These are phyloP conservation scores for Rugonectria rugulosa DNA, from an alignment of 2,329 filamentous ascomycete genomes.

Conservation along the genomic window DNA sequence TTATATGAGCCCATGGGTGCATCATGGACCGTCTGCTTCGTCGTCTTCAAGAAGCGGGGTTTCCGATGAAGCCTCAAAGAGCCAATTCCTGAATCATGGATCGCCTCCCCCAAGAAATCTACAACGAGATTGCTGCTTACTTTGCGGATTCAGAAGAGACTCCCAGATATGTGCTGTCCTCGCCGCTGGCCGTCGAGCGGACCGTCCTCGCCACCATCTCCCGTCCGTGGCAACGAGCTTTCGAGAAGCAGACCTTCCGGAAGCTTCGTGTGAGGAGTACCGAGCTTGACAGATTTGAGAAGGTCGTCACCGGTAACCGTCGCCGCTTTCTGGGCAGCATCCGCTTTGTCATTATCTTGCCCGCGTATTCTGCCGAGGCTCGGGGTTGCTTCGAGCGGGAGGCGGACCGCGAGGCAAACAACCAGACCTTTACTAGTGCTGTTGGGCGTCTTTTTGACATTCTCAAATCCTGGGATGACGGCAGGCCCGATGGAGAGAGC, in stretches of 20 bases:
- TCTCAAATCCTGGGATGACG: conserved; percentile 28
- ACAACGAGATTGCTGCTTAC: conserved; percentile 28
- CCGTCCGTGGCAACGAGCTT: conserved; percentile 30
- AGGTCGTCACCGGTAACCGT: conserved; percentile 21
- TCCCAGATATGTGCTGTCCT: conserved; percentile 19
- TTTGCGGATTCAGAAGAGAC: conserved; percentile 23
- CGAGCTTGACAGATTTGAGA: conserved; percentile 26
- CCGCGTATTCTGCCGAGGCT: conserved; percentile 24
- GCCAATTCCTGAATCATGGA: conserved; percentile 20
- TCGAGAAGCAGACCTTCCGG: conserved; percentile 31
- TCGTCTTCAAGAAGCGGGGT: conserved; percentile 16
- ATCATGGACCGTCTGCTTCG: conserved; percentile 7
- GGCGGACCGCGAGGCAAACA: conserved; percentile 27
- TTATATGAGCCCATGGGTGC: conserved; percentile 22
- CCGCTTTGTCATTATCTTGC: conserved; percentile 28
- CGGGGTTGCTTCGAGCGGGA: conserved; percentile 31
- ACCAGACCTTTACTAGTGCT: conserved; percentile 30
- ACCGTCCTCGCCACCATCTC: conserved; percentile 31
- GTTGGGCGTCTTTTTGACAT: conserved; percentile 28
- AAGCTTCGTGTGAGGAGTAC: conserved; percentile 29
- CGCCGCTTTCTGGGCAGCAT: conserved; percentile 28
- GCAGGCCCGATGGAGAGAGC: conserved; percentile 11
- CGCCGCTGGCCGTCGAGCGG: conserved; percentile 17
- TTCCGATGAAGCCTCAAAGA: conserved; percentile 13
- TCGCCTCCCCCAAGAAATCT: conserved; percentile 26